phyloP scores from a whole-genome alignment of 2,329 filamentous ascomycete genomes.

The Acarospora socialis region DNA sequence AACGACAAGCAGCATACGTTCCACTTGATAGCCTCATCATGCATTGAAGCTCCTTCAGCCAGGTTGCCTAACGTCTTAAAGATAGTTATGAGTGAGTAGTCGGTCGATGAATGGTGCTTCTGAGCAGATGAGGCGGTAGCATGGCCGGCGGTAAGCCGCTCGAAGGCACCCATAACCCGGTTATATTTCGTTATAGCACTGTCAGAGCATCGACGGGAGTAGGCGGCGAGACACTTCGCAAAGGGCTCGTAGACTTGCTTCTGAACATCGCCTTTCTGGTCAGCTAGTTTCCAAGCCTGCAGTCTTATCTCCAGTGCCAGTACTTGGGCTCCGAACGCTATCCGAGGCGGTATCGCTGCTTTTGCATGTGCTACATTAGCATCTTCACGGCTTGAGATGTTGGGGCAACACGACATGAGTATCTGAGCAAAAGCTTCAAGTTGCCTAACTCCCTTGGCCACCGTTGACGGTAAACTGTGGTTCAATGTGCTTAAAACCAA shows the following conservation, averaged over 20 bases:
- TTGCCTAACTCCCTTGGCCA: conserved; percentile 29
- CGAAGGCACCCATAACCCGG: conserved; percentile 22
- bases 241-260: conserved; percentile 32
- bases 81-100: too few species aligned
- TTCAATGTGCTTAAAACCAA: conserved; percentile 26
- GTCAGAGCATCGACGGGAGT: conserved; percentile 21
- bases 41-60: too few species aligned
- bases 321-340: conserved; percentile 25
- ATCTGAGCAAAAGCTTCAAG: conserved; percentile 30
- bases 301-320: conserved; percentile 27
- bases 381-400: conserved; percentile 11
- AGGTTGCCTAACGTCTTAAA: too few species aligned
- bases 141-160: conserved; percentile 23
- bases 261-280: conserved; percentile 26
- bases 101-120: too few species aligned
- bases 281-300: conserved; percentile 28
- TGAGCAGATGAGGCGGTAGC: too few species aligned
- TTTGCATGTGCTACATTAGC: conserved; percentile 1
- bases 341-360: conserved; percentile 17
- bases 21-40: too few species aligned
- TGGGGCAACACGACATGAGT: conserved; percentile 22
- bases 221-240: conserved; percentile 25
- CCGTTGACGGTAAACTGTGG: conserved; percentile 19
- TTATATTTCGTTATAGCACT: conserved; percentile 26
- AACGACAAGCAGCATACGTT: too few species aligned